A percentile compares a stretch with the other conserved stretches of the same genome.
Conservation (phyloP, 139 green algal species). For the Coelastrella sp. region DNA sequence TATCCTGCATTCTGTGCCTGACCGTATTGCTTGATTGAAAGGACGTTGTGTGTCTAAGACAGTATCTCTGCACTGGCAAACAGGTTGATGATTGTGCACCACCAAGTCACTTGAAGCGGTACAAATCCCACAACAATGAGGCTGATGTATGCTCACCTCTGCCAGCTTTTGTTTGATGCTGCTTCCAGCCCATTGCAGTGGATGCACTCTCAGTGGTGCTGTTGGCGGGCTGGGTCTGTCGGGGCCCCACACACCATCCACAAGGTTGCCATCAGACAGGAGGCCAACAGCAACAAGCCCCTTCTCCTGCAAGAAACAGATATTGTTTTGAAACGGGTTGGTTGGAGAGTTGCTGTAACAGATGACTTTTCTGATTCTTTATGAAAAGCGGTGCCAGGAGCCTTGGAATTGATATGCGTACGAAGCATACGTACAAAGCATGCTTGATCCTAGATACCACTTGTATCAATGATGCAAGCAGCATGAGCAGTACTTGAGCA, state of each 20-base stretch:
- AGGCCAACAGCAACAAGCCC: constrained; percentile 70
- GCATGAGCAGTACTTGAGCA: background rate
- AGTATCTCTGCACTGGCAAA: too few species aligned
- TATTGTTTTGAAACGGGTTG: too few species aligned
- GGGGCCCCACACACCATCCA: constrained; percentile 83
- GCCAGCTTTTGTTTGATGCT: constrained; percentile 24
- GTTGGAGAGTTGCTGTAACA: too few species aligned
- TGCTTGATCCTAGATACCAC: too few species aligned
- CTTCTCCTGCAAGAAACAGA: background rate
- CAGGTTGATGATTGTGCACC: too few species aligned
- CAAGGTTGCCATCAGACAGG: constrained; percentile 75
- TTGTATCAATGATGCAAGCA: background rate
- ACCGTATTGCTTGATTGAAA: too few species aligned
- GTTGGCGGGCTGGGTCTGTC: constrained; percentile 46
- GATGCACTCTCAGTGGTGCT: constrained; percentile 77
- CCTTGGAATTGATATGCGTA: too few species aligned
- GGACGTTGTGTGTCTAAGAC: too few species aligned
- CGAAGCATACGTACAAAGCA: too few species aligned
- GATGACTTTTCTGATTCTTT: too few species aligned
- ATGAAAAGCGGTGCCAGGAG: background rate
- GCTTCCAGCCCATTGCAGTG: constrained; percentile 58
- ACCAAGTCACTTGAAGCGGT: too few species aligned
- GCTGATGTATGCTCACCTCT: background rate
- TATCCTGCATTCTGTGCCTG: too few species aligned
- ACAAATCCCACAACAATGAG: background rate